Conservation (phyloP, 1,139 yeast genomes). For the Diutina scorzettiae region DNA sequence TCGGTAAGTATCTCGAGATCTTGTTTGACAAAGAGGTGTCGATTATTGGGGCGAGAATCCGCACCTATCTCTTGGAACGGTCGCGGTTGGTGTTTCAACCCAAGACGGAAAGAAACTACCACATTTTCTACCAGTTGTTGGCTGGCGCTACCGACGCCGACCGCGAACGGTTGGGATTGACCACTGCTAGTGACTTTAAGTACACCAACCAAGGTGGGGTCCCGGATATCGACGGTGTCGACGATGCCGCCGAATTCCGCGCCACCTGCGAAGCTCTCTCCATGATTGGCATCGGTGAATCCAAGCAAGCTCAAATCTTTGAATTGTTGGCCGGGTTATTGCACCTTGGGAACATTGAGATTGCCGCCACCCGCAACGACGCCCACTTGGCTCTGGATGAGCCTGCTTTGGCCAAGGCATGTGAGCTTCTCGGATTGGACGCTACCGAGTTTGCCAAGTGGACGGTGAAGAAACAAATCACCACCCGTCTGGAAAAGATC, state of each 20-base stretch:
- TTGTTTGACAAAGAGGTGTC: constrained; percentile 62
- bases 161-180: constrained; percentile 47
- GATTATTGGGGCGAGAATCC: constrained; percentile 86
- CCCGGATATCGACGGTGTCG: constrained; percentile 61
- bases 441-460: constrained; percentile 71
- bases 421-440: constrained; percentile 77
- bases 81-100: constrained; percentile 95
- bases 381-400: constrained; percentile 79
- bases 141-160: constrained; percentile 61
- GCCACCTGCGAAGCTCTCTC: constrained; percentile 66
- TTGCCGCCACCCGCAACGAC: constrained; percentile 76
- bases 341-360: constrained; percentile 87
- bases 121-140: constrained; percentile 84
- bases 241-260: constrained; percentile 67
- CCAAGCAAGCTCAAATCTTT: constrained; percentile 59
- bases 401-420: constrained; percentile 71
- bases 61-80: constrained; percentile 87
- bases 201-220: constrained; percentile 90
- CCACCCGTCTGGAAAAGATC: constrained; percentile 87
- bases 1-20: constrained; percentile 92
- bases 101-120: constrained; percentile 78
- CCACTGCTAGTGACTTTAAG: constrained; percentile 54
- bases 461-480: constrained; percentile 87
- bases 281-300: constrained; percentile 60
- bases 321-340: constrained; percentile 77